Evolutionary conservation across 2,329 filamentous ascomycete species (phyloP).

Genomic region (Pseudogymnoascus sp.): DNA sequence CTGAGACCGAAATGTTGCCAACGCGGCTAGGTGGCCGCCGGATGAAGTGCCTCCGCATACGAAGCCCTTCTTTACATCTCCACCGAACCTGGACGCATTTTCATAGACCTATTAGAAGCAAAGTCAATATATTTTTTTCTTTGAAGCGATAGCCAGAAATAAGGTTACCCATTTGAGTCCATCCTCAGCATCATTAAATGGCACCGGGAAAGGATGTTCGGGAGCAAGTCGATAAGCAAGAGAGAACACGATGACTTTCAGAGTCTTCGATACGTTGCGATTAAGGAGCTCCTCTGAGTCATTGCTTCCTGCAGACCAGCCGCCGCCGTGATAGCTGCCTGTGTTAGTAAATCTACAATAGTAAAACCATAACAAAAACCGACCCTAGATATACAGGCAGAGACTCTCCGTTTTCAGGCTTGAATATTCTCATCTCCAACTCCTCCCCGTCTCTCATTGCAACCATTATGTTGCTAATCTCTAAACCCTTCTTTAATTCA

Average conservation of each 20-base stretch:
- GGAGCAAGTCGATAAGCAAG: slow-evolving; percentile 32
- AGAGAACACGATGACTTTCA: slow-evolving; percentile 28
- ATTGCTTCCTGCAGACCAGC: slow-evolving; percentile 32
- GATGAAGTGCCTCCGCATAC: not conserved
- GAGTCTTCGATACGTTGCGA: slow-evolving; percentile 24
- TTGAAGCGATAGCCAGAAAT: no score
- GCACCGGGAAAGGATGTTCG: slow-evolving; percentile 28
- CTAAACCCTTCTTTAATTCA: no score
- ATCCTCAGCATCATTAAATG: slow-evolving; percentile 37
- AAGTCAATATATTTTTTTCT: no score
- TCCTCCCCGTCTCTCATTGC: no score
- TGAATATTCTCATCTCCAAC: no score
- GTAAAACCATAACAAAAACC: no score
- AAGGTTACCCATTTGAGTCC: slow-evolving; percentile 35
- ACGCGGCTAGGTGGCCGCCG: slow-evolving; percentile 9
- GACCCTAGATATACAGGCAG: no score
- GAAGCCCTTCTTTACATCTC: slow-evolving; percentile 9
- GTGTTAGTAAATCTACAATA: no score
- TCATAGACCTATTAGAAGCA: no score
- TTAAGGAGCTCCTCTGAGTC: slow-evolving; percentile 28
- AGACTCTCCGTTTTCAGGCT: no score
- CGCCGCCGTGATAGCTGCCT: slow-evolving; percentile 27
- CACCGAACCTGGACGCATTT: not conserved
- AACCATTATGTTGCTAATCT: no score
- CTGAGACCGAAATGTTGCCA: no score